Percentiles rank a stretch among this genome's conserved stretches.
phyloP scores from a whole-genome alignment of 352 stramenopile species.

The Pythium coloratum region DNA sequence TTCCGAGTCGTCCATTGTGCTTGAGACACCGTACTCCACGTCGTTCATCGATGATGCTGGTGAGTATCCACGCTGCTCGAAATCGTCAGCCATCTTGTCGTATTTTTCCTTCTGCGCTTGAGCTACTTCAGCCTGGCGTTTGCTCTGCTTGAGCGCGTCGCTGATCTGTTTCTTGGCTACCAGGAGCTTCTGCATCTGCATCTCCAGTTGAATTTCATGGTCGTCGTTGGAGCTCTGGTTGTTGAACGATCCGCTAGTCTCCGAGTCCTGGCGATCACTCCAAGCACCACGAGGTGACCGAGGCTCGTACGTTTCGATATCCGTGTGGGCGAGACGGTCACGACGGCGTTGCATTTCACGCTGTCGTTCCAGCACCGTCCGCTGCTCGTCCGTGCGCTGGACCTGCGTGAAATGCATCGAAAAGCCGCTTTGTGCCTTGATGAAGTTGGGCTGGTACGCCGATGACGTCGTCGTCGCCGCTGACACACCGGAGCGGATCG shows the following conservation, averaged over 20 bases:
- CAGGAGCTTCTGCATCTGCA: constrained; percentile 26
- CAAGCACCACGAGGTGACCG: constrained; percentile 8
- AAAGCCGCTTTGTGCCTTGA: constrained; percentile 21
- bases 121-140: constrained; percentile 6
- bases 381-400: constrained; percentile 15
- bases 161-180: constrained; percentile 28
- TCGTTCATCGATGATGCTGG: constrained; percentile 12
- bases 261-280: constrained; percentile 8
- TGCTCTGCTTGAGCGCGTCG: constrained; percentile 21
- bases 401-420: constrained; percentile 26
- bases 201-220: constrained; percentile 22
- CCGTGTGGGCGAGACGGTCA: constrained; percentile 25
- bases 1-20: not conserved
- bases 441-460: constrained; percentile 22
- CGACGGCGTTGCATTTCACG: constrained; percentile 25
- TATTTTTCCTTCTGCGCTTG: constrained; percentile 18
- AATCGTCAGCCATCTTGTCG: constrained; percentile 18
- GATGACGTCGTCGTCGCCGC: not conserved
- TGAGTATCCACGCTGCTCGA: constrained; percentile 24
- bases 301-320: constrained; percentile 19
- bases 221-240: constrained; percentile 27
- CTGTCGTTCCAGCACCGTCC: constrained; percentile 21
- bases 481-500: constrained; percentile 10
- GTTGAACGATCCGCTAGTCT: constrained; percentile 5
- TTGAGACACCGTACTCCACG: not conserved